Percentiles rank a stretch among this genome's conserved stretches.
phyloP scores from a whole-genome alignment of 2,329 filamentous ascomycete genomes.

The Rhinocladiella mackenziei region DNA sequence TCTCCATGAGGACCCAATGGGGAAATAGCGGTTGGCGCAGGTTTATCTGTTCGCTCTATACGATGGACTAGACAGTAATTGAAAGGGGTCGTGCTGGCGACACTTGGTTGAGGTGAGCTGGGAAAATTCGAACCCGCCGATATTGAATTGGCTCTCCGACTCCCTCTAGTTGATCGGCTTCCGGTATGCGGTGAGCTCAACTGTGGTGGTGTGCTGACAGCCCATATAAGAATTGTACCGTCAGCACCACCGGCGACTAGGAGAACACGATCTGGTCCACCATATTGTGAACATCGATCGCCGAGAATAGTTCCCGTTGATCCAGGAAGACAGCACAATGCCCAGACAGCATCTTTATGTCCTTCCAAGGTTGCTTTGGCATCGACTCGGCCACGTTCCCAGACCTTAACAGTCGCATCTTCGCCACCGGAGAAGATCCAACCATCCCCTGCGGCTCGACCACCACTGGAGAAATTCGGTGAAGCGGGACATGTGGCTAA shows the following conservation, averaged over 20 bases:
- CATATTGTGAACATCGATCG: constrained; percentile 64
- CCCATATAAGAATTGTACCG: constrained; percentile 88
- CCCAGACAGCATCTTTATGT: constrained; percentile 94
- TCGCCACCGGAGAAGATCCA: constrained; percentile 99
- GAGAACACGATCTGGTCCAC: constrained; percentile 77
- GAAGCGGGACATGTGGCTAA: constrained; percentile 82
- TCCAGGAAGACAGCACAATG: constrained; percentile 83
- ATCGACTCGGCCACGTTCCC: constrained; percentile 91
- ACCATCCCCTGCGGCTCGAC: constrained; percentile 82
- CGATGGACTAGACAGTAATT: constrained; percentile 83
- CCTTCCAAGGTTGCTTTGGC: constrained; percentile 92
- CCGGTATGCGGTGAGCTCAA: constrained; percentile 74
- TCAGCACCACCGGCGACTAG: constrained; percentile 91
- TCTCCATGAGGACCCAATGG: constrained; percentile 78
- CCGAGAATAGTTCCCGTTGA: constrained; percentile 79
- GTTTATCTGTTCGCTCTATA: constrained; percentile 66
- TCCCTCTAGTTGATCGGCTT: constrained; percentile 64
- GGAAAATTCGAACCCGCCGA: constrained; percentile 91
- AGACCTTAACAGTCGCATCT: constrained; percentile 87
- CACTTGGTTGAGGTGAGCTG: constrained; percentile 81
- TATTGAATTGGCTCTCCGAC: constrained; percentile 84
- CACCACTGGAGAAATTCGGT: constrained; percentile 83
- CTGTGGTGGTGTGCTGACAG: constrained; percentile 85
- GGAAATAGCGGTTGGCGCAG: constrained; percentile 84
- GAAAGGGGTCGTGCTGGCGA: constrained; percentile 81